Conservation (phyloP, 2,329 filamentous ascomycete species). For the Camptophora hylomeconis region DNA sequence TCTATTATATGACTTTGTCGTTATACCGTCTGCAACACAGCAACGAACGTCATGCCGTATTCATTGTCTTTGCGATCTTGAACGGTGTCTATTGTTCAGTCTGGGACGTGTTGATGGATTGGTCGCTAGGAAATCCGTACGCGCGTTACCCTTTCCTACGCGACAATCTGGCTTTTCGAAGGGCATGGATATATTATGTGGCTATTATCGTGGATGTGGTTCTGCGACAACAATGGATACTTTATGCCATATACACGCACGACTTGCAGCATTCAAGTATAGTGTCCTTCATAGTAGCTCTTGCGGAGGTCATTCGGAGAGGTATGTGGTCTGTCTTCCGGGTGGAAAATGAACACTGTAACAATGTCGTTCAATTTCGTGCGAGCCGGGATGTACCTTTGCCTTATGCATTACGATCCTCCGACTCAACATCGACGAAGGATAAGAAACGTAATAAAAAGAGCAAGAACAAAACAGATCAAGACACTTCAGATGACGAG, state of each 20-base stretch:
- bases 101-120: slow-evolving; percentile 96
- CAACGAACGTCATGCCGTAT: slow-evolving; percentile 50
- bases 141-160: slow-evolving; percentile 57
- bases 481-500: neutral
- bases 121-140: slow-evolving; percentile 71
- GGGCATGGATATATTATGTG: slow-evolving; percentile 68
- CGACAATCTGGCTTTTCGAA: slow-evolving; percentile 66
- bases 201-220: slow-evolving; percentile 76
- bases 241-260: slow-evolving; percentile 73
- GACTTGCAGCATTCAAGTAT: slow-evolving; percentile 72
- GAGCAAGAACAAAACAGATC: neutral
- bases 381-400: slow-evolving; percentile 78
- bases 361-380: slow-evolving; percentile 80
- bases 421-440: slow-evolving; percentile 1
- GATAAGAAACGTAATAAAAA: neutral
- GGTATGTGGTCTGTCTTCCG: slow-evolving; percentile 88
- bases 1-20: slow-evolving; percentile 65
- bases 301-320: slow-evolving; percentile 70
- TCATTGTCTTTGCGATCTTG: slow-evolving; percentile 66
- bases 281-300: slow-evolving; percentile 63
- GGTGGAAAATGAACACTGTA: slow-evolving; percentile 95
- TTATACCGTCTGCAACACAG: slow-evolving; percentile 63
- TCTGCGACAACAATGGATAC: slow-evolving; percentile 85
- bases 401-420: slow-evolving; percentile 63
- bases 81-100: slow-evolving; percentile 76